These are phyloP conservation scores for Phoenix dactylifera DNA, from an alignment of 176 grass and related monocot genomes.

Conservation along the genomic window DNA sequence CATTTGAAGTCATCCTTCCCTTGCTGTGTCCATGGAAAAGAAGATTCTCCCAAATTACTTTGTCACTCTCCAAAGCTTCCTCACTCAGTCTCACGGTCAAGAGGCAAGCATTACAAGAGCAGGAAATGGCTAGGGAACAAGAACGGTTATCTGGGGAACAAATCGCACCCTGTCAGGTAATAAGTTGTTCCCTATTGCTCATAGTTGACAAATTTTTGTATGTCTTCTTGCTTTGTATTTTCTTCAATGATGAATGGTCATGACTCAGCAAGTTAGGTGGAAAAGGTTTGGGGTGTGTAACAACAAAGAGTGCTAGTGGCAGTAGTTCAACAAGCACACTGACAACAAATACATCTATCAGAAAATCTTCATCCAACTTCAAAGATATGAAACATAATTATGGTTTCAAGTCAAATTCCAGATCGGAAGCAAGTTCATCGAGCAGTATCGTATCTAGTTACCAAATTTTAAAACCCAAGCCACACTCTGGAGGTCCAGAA, in stretches of 20 bases:
- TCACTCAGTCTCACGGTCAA: background rate
- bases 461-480: conserved; percentile 2
- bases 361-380: background rate
- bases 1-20: background rate
- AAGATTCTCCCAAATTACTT: background rate
- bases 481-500: background rate
- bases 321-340: conserved; percentile 8
- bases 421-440: background rate
- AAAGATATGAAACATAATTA: background rate
- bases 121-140: conserved; percentile 5
- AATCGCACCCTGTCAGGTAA: conserved; percentile 3
- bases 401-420: background rate
- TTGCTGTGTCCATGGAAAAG: background rate
- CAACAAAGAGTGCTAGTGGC: background rate
- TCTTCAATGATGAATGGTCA: background rate
- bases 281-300: background rate
- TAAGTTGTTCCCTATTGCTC: background rate
- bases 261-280: conserved; percentile 2
- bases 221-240: background rate
- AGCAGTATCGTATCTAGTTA: background rate
- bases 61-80: conserved; percentile 11
- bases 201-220: background rate
- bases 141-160: background rate
- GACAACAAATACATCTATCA: conserved; percentile 1
- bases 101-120: conserved; percentile 21